Conservation (phyloP, 2,329 filamentous ascomycete species). For the Lithohypha guttulata region DNA sequence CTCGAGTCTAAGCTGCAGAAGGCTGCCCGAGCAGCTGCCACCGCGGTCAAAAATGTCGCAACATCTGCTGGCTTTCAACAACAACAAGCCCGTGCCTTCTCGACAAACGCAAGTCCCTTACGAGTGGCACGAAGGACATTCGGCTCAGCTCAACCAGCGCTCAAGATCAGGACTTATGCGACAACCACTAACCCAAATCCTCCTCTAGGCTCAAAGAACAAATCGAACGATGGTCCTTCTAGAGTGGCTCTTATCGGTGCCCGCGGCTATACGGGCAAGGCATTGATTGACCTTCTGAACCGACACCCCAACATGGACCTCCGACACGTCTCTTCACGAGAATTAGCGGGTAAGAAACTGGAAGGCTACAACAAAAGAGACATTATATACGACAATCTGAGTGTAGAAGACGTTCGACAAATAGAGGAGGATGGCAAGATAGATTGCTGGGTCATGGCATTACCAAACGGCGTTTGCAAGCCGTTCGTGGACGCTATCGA, state of each 20-base stretch:
- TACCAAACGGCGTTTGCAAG: conserved; percentile 90
- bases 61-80: conserved; percentile 46
- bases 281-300: conserved; percentile 77
- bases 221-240: conserved; percentile 65
- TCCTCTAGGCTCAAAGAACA: conserved; percentile 78
- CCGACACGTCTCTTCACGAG: conserved; percentile 82
- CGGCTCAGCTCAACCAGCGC: conserved; percentile 21
- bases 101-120: conserved; percentile 41
- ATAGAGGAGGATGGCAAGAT: conserved; percentile 78
- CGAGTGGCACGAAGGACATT: conserved; percentile 25
- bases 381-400: conserved; percentile 84
- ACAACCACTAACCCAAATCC: conserved; percentile 72
- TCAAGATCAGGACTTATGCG: conserved; percentile 30
- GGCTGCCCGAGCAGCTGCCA: conserved; percentile 60
- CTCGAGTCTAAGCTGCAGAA: conserved; percentile 74
- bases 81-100: conserved; percentile 59
- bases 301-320: conserved; percentile 83
- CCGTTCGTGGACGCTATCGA: conserved; percentile 86
- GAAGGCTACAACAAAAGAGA: conserved; percentile 84
- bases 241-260: conserved; percentile 82
- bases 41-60: conserved; percentile 36
- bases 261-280: conserved; percentile 87
- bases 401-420: conserved; percentile 70
- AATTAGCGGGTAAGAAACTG: conserved; percentile 76
- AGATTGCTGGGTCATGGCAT: conserved; percentile 95